Evolutionary conservation across 164 flowering plant species (phyloP).

Genomic region (Euptelea pleiosperma): DNA sequence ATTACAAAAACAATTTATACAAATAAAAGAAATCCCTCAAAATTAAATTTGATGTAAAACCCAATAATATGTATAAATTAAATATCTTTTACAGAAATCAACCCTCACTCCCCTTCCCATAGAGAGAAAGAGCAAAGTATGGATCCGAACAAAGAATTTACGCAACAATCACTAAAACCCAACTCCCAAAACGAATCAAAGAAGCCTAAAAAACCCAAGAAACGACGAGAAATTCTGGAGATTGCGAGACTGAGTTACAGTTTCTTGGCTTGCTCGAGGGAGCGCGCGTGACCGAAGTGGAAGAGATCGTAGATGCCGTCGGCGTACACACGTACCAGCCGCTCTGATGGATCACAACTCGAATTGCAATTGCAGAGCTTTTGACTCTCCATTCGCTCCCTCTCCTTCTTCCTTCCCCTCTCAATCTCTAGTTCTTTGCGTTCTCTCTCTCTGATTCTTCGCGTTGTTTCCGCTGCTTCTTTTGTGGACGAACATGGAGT

Average conservation of each 20-base stretch:
- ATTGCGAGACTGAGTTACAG: slow-evolving; percentile 23
- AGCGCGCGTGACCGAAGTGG: slow-evolving; percentile 92
- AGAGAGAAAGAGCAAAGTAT: no score
- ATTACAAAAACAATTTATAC: no score
- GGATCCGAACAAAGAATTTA: no score
- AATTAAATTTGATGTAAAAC: no score
- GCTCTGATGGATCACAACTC: slow-evolving; percentile 19
- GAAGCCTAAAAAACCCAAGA: not conserved
- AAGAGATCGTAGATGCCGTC: slow-evolving; percentile 95
- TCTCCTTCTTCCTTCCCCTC: slow-evolving; percentile 4
- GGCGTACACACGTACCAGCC: slow-evolving; percentile 67
- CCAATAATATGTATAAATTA: no score
- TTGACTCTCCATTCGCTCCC: not conserved
- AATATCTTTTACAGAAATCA: no score
- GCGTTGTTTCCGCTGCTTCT: no score
- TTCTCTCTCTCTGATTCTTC: not conserved
- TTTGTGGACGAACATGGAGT: no score
- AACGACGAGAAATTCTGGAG: not conserved
- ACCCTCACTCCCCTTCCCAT: no score
- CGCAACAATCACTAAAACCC: not conserved
- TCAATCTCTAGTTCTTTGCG: not conserved
- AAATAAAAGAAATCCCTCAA: no score
- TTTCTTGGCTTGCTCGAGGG: slow-evolving; percentile 93
- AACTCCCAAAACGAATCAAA: not conserved
- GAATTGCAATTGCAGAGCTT: no score